phyloP scores from a whole-genome alignment of 2,329 filamentous ascomycete genomes.

The Escovopsis sp. region DNA sequence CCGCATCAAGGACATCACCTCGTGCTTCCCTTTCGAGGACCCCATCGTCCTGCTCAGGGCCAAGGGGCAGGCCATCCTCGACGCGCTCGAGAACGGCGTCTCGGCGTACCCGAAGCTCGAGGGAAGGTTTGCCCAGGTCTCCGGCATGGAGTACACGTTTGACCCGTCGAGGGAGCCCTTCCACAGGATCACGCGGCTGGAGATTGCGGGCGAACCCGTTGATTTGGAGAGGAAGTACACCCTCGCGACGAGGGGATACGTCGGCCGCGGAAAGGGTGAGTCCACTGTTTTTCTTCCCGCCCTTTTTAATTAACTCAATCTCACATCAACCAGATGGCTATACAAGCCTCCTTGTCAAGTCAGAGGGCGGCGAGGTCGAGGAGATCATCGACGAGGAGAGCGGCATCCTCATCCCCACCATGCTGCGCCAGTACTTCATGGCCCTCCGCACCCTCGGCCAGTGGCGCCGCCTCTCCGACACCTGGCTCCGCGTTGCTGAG shows the following conservation, averaged over 20 bases:
- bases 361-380: conserved; percentile 61
- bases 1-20: conserved; percentile 66
- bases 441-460: conserved; percentile 65
- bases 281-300: not conserved
- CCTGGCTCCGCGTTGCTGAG: conserved; percentile 53
- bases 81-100: conserved; percentile 75
- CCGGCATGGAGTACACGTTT: conserved; percentile 63
- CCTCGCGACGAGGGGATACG: conserved; percentile 73
- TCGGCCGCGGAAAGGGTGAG: conserved; percentile 62
- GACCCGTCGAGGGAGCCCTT: conserved; percentile 47
- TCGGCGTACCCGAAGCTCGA: conserved; percentile 71
- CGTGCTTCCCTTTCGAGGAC: conserved; percentile 87
- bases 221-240: conserved; percentile 51
- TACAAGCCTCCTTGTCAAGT: conserved; percentile 56
- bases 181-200: conserved; percentile 47
- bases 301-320: not conserved
- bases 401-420: conserved; percentile 70
- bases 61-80: conserved; percentile 55
- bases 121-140: conserved; percentile 73
- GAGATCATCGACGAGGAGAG: conserved; percentile 77
- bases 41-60: conserved; percentile 66
- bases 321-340: conserved; percentile 48
- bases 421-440: conserved; percentile 86
- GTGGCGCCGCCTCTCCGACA: conserved; percentile 59
- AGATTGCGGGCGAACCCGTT: conserved; percentile 45